These are phyloP conservation scores for Calocera cornea DNA, from an alignment of 768 basidiomycete genomes.

Conservation along the genomic window DNA sequence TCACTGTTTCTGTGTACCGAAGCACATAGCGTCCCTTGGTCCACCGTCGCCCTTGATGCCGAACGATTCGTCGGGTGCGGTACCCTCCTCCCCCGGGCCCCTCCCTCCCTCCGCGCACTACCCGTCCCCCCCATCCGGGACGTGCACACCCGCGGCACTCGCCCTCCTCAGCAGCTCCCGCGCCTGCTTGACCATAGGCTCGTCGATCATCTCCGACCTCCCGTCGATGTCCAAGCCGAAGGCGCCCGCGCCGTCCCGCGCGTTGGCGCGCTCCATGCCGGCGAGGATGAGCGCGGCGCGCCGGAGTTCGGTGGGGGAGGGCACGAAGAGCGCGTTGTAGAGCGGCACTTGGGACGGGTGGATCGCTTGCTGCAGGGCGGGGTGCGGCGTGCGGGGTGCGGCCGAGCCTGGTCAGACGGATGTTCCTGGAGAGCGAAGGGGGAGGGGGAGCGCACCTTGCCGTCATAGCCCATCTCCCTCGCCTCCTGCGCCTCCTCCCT, in stretches of 20 bases:
- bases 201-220: constrained; percentile 65
- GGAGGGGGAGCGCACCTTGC: constrained; percentile 44
- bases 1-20: no score
- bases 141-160: neutral
- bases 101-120: no score
- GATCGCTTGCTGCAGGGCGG: constrained; percentile 96
- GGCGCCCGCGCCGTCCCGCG: constrained; percentile 41
- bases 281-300: constrained; percentile 62
- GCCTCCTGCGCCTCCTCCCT: constrained; percentile 69
- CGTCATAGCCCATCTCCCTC: constrained; percentile 71
- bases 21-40: no score
- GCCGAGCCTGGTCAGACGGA: no score
- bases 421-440: neutral
- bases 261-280: constrained; percentile 47
- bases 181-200: constrained; percentile 79
- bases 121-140: no score
- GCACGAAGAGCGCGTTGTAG: constrained; percentile 69
- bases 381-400: no score
- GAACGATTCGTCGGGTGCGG: no score
- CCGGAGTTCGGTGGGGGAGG: constrained; percentile 54
- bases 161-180: constrained; percentile 7
- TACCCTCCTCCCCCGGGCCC: no score
- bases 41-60: no score
- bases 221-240: constrained; percentile 49
- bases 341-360: constrained; percentile 72